Evolutionary conservation across 257 asterid species (phyloP).

Genomic region (Handroanthus guayacan): DNA sequence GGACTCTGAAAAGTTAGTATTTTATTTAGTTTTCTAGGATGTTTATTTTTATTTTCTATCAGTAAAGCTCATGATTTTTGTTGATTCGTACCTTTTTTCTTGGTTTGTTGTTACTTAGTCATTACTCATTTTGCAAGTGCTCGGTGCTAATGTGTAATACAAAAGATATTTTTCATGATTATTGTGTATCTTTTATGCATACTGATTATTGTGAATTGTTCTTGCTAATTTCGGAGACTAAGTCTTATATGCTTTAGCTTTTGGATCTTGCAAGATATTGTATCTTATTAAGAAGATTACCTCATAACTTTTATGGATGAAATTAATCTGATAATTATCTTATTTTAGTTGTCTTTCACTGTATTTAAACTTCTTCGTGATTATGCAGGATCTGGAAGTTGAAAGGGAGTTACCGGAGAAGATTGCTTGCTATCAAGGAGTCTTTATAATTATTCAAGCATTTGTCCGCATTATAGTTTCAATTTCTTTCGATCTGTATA

Average conservation of each 20-base stretch:
- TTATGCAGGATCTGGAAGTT: slow-evolving; percentile 66
- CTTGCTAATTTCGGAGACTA: neutral
- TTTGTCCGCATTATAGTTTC: slow-evolving; percentile 58
- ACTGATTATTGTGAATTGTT: neutral
- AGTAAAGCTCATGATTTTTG: neutral
- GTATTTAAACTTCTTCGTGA: slow-evolving; percentile 16
- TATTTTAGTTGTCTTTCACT: neutral
- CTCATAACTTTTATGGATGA: neutral
- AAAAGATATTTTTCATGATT: neutral
- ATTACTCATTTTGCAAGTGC: slow-evolving; percentile 16
- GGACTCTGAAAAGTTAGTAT: slow-evolving; percentile 7
- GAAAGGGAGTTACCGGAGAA: slow-evolving; percentile 75
- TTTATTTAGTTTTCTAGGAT: neutral
- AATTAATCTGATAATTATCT: neutral
- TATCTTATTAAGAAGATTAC: too few relatives aligned
- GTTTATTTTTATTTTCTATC: neutral
- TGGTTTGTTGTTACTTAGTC: slow-evolving; percentile 6
- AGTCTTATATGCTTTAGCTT: slow-evolving; percentile 1
- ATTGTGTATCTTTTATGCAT: neutral
- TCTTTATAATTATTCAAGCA: slow-evolving; percentile 95
- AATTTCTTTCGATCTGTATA: slow-evolving; percentile 21
- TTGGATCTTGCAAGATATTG: neutral
- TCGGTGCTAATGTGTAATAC: neutral
- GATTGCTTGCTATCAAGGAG: slow-evolving; percentile 80
- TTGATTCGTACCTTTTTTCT: neutral